Evolutionary conservation across 306 rosid genomes (phyloP).

Genomic region (Vicia sativa): DNA sequence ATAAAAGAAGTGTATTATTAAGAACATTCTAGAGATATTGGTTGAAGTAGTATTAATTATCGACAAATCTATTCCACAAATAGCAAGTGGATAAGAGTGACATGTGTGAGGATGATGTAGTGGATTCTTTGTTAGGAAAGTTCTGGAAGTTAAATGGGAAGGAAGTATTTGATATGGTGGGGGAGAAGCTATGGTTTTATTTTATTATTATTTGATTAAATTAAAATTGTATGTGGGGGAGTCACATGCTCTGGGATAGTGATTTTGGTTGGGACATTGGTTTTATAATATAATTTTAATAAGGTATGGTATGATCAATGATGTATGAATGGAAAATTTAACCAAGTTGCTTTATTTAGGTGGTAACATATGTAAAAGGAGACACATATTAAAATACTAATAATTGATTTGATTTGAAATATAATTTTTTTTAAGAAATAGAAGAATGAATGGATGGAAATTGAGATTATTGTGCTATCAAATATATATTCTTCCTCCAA

Average conservation of each 20-base stretch:
- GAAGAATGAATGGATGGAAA: no score
- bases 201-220: neutral
- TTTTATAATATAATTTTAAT: neutral
- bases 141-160: conserved; percentile 54
- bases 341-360: no score
- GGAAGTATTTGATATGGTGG: neutral
- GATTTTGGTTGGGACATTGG: conserved; percentile 36
- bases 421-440: no score
- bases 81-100: conserved; percentile 39
- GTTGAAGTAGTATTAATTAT: conserved; percentile 23
- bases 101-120: neutral
- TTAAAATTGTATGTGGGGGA: conserved; percentile 28
- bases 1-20: neutral
- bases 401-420: no score
- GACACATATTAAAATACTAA: no score
- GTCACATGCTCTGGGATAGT: conserved; percentile 36
- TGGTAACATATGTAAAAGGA: no score
- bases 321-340: no score
- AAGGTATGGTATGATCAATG: no score
- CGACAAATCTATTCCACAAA: conserved; percentile 19
- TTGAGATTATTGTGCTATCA: no score
- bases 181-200: conserved; percentile 8
- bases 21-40: conserved; percentile 57
- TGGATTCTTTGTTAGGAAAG: conserved; percentile 42
- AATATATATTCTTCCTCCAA: no score